phyloP scores from a whole-genome alignment of 1,284 basidiomycete species.

The Naganishia liquefaciens region DNA sequence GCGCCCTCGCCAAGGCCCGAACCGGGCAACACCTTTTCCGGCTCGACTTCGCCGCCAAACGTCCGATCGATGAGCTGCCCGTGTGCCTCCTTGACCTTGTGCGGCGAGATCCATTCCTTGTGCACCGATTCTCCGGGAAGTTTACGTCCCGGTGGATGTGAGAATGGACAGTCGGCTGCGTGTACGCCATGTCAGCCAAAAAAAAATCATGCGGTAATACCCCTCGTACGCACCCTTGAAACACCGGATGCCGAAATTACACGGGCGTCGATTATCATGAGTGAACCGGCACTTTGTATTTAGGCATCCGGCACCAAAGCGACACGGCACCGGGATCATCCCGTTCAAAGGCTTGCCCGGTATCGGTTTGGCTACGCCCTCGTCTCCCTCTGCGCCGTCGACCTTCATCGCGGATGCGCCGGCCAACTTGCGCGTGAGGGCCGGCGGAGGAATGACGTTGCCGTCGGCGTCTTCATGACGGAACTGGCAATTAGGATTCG shows the following conservation, averaged over 20 bases:
- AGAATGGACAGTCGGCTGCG: slow-evolving; percentile 31
- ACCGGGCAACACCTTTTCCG: slow-evolving; percentile 32
- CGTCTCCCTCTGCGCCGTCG: slow-evolving; percentile 20
- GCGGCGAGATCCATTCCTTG: slow-evolving; percentile 21
- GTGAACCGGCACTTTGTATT: slow-evolving; percentile 31
- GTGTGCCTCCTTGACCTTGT: slow-evolving; percentile 15
- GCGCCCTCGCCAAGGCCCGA: neutral
- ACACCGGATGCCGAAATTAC: slow-evolving; percentile 31
- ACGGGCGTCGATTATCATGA: slow-evolving; percentile 28
- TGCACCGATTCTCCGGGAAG: slow-evolving; percentile 10
- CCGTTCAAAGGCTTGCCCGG: slow-evolving; percentile 31
- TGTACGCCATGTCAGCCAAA: neutral
- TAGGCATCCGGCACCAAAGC: slow-evolving; percentile 29
- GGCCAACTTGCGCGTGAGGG: slow-evolving; percentile 37
- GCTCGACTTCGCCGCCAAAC: slow-evolving; percentile 22
- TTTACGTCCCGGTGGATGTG: slow-evolving; percentile 32
- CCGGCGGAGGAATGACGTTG: slow-evolving; percentile 52
- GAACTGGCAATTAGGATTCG: slow-evolving; percentile 53
- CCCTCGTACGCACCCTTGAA: slow-evolving; percentile 29
- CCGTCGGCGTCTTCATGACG: slow-evolving; percentile 53
- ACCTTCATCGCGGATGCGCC: slow-evolving; percentile 17
- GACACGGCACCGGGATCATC: slow-evolving; percentile 31
- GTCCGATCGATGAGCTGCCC: slow-evolving; percentile 20
- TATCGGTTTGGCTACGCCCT: slow-evolving; percentile 5
- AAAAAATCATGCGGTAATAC: neutral